Evolutionary conservation across 1,139 yeast genomes (phyloP).

Genomic region (Candida glucosophila): DNA sequence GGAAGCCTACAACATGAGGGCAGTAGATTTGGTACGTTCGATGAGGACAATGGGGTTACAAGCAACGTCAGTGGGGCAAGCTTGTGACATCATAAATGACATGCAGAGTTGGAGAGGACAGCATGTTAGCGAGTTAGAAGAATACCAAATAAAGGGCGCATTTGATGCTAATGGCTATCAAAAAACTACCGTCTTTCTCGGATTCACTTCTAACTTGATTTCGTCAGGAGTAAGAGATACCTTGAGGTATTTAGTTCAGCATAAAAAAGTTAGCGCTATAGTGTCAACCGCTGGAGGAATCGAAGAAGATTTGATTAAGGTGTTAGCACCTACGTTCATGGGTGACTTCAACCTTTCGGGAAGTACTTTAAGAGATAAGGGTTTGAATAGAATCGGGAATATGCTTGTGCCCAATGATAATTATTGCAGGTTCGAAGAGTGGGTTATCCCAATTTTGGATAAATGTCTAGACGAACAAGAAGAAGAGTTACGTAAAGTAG

Average conservation of each 20-base stretch:
- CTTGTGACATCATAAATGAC: conserved; percentile 83
- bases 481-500: conserved; percentile 48
- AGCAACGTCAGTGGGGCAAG: conserved; percentile 76
- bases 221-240: conserved; percentile 93
- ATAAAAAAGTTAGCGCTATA: conserved; percentile 89
- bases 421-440: conserved; percentile 94
- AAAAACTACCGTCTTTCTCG: conserved; percentile 85
- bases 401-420: conserved; percentile 94
- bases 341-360: conserved; percentile 88
- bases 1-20: conserved; percentile 60
- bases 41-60: conserved; percentile 99
- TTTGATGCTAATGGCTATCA: conserved; percentile 78
- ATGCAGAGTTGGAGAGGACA: conserved; percentile 93
- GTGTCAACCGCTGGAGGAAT: conserved; percentile 97
- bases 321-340: conserved; percentile 90
- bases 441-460: conserved; percentile 94
- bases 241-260: conserved; percentile 77
- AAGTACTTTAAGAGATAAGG: conserved; percentile 76
- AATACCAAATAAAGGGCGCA: conserved; percentile 63
- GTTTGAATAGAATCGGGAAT: conserved; percentile 96
- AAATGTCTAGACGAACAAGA: conserved; percentile 85
- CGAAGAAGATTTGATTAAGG: conserved; percentile 93
- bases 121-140: conserved; percentile 54
- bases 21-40: conserved; percentile 65
- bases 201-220: conserved; percentile 94